These are phyloP conservation scores for Pisolithus orientalis DNA, from an alignment of 768 basidiomycete species.

Conservation along the genomic window DNA sequence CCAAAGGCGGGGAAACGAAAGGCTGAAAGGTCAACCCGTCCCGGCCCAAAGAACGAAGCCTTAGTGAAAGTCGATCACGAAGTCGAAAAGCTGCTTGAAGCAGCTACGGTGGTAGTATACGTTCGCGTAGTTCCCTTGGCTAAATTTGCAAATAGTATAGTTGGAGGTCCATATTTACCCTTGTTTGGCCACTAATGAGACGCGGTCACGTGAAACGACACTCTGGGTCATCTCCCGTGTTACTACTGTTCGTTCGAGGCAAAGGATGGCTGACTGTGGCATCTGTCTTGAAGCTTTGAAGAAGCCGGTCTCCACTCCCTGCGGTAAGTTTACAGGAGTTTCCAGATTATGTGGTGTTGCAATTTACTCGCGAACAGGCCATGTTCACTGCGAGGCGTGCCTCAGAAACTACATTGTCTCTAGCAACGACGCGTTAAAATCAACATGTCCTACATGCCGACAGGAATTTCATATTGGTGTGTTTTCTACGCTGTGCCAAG, in stretches of 20 bases:
- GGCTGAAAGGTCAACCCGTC: constrained; percentile 18
- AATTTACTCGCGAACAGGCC: constrained; percentile 35
- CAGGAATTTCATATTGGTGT: constrained; percentile 50
- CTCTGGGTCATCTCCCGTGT: not conserved
- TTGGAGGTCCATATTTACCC: too few species aligned
- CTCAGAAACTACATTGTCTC: constrained; percentile 32
- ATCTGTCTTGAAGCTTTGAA: constrained; percentile 55
- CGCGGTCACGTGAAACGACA: too few species aligned
- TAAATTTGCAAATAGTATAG: too few species aligned
- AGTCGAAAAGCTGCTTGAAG: too few species aligned
- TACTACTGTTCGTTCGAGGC: not conserved
- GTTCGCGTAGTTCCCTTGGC: too few species aligned
- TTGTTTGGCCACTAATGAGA: too few species aligned
- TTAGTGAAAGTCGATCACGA: not conserved
- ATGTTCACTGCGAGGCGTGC: constrained; percentile 60
- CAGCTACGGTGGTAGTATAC: too few species aligned
- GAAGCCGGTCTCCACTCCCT: constrained; percentile 54
- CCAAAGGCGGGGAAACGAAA: constrained; percentile 18
- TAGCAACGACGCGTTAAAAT: constrained; percentile 27
- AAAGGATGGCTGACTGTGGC: constrained; percentile 47
- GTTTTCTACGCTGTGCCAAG: constrained; percentile 2
- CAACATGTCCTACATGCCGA: constrained; percentile 58
- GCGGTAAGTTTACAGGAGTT: constrained; percentile 39
- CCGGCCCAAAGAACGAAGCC: constrained; percentile 11
- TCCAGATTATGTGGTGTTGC: not conserved